These are phyloP conservation scores for Rhodomyrtus tomentosa DNA, from an alignment of 345 rosid genomes.

Conservation along the genomic window DNA sequence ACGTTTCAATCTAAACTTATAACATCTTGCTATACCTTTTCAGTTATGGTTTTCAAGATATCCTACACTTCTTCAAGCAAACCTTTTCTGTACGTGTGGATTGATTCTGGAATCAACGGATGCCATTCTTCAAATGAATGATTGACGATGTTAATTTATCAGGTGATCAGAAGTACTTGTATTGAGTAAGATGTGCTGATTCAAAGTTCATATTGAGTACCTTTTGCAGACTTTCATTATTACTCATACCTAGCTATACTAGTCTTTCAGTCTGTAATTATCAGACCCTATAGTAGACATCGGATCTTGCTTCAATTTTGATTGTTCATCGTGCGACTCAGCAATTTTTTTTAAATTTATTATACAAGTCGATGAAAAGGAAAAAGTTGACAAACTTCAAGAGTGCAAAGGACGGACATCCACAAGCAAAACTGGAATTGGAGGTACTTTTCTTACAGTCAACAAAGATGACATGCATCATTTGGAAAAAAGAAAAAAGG, in stretches of 20 bases:
- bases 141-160: background rate
- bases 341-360: background rate
- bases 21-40: background rate
- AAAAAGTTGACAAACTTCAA: background rate
- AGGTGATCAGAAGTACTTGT: background rate
- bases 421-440: background rate
- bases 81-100: background rate
- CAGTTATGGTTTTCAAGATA: background rate
- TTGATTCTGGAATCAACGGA: background rate
- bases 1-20: background rate
- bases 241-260: background rate
- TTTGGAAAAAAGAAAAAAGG: background rate
- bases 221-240: background rate
- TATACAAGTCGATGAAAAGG: background rate
- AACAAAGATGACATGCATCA: background rate
- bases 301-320: background rate
- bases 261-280: background rate
- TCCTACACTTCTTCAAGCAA: background rate
- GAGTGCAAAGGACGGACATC: background rate
- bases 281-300: background rate
- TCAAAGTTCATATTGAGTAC: background rate
- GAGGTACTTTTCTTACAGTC: background rate
- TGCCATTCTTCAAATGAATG: background rate
- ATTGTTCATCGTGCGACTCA: background rate
- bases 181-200: background rate